phyloP scores from a whole-genome alignment of 805 yeast genomes.

The Spathaspora boniae region DNA sequence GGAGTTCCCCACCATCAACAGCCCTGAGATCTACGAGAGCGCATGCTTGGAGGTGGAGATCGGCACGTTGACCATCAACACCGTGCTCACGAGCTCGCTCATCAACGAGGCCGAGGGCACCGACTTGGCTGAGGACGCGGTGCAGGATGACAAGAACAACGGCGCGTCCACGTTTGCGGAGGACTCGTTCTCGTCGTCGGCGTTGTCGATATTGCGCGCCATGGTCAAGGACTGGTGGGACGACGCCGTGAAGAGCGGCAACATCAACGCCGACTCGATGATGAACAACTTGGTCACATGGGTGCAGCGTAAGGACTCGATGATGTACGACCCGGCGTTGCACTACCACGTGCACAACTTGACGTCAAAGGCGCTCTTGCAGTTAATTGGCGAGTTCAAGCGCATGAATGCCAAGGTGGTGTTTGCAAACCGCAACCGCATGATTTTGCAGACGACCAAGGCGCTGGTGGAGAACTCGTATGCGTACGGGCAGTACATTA shows the following conservation, averaged over 20 bases:
- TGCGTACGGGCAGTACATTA: constrained; percentile 83
- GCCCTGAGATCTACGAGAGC: constrained; percentile 74
- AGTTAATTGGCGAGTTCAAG: constrained; percentile 73
- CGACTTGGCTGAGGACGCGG: constrained; percentile 54
- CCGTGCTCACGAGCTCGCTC: constrained; percentile 78
- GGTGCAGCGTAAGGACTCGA: constrained; percentile 77
- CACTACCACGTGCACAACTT: constrained; percentile 86
- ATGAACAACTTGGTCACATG: constrained; percentile 79
- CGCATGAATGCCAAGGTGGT: constrained; percentile 76
- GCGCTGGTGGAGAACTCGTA: constrained; percentile 80
- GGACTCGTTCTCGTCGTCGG: constrained; percentile 77
- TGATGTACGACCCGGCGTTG: constrained; percentile 70
- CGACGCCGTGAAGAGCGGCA: constrained; percentile 66
- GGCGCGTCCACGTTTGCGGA: constrained; percentile 60
- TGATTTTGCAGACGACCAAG: constrained; percentile 72
- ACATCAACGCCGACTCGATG: constrained; percentile 75
- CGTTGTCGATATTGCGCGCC: constrained; percentile 64
- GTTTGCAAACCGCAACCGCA: constrained; percentile 73
- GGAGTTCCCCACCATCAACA: constrained; percentile 68
- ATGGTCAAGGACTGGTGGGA: constrained; percentile 94
- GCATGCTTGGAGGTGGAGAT: constrained; percentile 77
- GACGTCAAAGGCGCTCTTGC: constrained; percentile 77
- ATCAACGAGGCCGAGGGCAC: constrained; percentile 88
- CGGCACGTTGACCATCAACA: constrained; percentile 78
- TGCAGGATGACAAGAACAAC: constrained; percentile 31